Conservation (phyloP, 345 rosid species). For the Populus deltoides region DNA sequence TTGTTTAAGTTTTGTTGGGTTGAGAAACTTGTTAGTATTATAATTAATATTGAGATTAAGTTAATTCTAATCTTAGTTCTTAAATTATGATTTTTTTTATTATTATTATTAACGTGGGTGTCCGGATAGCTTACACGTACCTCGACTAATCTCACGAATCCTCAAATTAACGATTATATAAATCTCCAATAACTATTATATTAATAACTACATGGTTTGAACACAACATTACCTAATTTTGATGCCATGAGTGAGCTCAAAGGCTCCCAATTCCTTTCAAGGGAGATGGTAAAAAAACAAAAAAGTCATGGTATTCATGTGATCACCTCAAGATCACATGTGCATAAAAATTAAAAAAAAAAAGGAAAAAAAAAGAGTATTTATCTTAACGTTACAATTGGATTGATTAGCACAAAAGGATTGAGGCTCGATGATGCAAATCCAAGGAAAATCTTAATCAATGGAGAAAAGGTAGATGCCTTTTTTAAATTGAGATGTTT, state of each 20-base stretch:
- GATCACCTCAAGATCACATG: not conserved
- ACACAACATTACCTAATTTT: too few species aligned
- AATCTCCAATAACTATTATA: too few species aligned
- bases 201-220: accelerated
- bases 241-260: too few species aligned
- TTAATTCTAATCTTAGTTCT: too few species aligned
- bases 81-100: too few species aligned
- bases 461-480: not conserved
- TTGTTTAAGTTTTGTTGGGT: too few species aligned
- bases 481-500: not conserved
- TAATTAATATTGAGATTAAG: not conserved
- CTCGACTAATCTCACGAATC: too few species aligned
- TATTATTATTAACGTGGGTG: too few species aligned
- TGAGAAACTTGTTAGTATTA: too few species aligned
- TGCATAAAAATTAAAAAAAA: too few species aligned
- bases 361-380: not conserved
- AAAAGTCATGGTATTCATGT: not conserved
- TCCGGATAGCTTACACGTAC: accelerated
- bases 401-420: not conserved
- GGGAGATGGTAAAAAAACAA: not conserved
- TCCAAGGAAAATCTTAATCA: not conserved
- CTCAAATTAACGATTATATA: too few species aligned
- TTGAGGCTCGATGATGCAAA: not conserved
- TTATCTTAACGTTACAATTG: not conserved
- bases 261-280: not conserved